A percentile compares a stretch with the other conserved stretches of the same genome.
Evolutionary conservation across 1,139 yeast species (phyloP).

Genomic region (Taphrina communis): DNA sequence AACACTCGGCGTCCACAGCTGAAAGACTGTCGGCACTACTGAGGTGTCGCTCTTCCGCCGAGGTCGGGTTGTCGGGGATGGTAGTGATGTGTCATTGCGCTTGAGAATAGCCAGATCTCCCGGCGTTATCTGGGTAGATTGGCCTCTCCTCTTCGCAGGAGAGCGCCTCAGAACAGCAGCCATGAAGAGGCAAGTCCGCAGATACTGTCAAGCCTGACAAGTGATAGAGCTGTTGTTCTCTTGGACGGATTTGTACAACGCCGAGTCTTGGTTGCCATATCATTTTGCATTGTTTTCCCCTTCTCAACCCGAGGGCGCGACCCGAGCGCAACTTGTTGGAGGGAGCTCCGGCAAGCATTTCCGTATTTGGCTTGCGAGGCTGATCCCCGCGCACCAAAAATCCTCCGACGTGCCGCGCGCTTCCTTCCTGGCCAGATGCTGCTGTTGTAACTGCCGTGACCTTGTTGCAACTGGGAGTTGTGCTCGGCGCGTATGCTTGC

Average conservation of each 20-base stretch:
- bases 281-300: conserved; percentile 11
- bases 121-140: conserved; percentile 23
- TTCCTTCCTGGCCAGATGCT: no score
- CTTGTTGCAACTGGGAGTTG: no score
- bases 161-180: conserved; percentile 24
- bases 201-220: background rate
- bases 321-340: no score
- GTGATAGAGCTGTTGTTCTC: no score
- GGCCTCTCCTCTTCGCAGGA: conserved; percentile 26
- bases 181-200: background rate
- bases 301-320: no score
- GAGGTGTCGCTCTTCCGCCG: conserved; percentile 27
- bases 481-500: no score
- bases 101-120: conserved; percentile 9
- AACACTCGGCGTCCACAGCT: conserved; percentile 7
- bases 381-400: no score
- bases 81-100: background rate
- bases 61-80: background rate
- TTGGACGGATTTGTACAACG: no score
- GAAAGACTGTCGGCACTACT: conserved; percentile 8
- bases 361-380: no score
- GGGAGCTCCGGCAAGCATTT: no score
- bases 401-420: no score
- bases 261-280: conserved; percentile 5
- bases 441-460: no score